Base-by-base conservation (phyloP, 371 early-diverging fungal genomes). In the Mucor circinelloides region DNA sequence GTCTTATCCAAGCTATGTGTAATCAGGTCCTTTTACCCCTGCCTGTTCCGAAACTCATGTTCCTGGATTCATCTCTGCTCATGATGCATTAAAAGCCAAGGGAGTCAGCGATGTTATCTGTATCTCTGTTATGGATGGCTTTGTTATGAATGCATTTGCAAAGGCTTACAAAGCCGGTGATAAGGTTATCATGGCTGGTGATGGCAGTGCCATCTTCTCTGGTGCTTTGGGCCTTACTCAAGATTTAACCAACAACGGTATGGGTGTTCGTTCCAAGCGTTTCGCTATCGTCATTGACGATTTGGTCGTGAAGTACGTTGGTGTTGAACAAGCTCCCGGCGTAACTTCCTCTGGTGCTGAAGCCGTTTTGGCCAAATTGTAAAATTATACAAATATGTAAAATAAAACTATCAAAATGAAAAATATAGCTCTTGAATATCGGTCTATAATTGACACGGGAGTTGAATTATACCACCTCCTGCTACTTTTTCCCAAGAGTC, bases 81-180 rank as follows among this genome's bases (percentile, higher is more conserved):
- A 73, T 58, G 78, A 72, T 55, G 81, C 85, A 40, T 72, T 92
- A 46, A 82, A 87, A 68, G 58, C 73, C 60, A 91, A 89, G 81
- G 91, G 91, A 50, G 83, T 89, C 31, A 87, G 85, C 66, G 73
- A 81, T 42, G 77, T 92, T 46, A 78, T 86, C 13, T 87, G 86
- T 69, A 70, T 89, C 48, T 75, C 85, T 38, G 75, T 80, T 10
- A 71, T 75, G 48, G 89, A 89, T 77, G 83, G 76, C 28, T 88
- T 87, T 70, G 90, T 92, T 54, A 85, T 90, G 87, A 84, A 90
- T 71, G 91, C 90, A 21, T 92, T 90, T 87, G 92, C 90, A 55
- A 90, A 90, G 77, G 73, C 78, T 52, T 70, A 78, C 27, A 73
- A 79, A 2, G 86, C 85, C 60, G 83, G 82, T 9, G 71, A 81